A percentile compares a stretch with the other conserved stretches of the same genome.
Conservation (phyloP, 2,329 filamentous ascomycete species). For the Neofusicoccum kwambonambiense region DNA sequence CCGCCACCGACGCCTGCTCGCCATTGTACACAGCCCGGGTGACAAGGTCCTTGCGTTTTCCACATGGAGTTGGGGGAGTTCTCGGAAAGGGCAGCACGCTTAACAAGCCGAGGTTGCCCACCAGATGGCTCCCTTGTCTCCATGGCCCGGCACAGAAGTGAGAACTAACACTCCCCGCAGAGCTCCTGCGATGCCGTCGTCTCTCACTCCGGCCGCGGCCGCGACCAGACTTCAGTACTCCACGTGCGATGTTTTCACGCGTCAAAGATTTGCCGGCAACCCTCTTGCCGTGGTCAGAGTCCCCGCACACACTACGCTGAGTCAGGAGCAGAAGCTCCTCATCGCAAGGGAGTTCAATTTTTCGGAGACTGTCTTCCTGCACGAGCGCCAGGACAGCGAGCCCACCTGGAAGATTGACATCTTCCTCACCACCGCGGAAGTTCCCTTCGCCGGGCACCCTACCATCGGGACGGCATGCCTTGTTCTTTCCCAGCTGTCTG, state of each 20-base stretch:
- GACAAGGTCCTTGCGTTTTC: conserved; percentile 10
- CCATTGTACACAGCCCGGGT: neutral
- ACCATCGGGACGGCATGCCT: conserved; percentile 57
- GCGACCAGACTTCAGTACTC: conserved; percentile 29
- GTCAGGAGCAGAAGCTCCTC: conserved; percentile 52
- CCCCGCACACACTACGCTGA: conserved; percentile 34
- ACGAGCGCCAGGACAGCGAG: conserved; percentile 33
- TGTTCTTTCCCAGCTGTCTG: conserved; percentile 35
- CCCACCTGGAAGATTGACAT: conserved; percentile 51
- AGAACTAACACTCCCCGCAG: neutral
- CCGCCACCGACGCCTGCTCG: neutral
- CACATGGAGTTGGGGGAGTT: conserved; percentile 5
- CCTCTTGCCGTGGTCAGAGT: conserved; percentile 57
- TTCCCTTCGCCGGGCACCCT: conserved; percentile 60
- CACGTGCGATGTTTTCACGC: conserved; percentile 51
- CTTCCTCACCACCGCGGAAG: conserved; percentile 51
- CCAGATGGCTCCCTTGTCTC: neutral
- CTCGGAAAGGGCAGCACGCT: neutral
- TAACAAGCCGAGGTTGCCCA: neutral
- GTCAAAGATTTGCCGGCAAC: conserved; percentile 51
- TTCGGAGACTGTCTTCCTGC: conserved; percentile 58
- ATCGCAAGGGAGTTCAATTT: conserved; percentile 59
- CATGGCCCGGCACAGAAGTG: neutral
- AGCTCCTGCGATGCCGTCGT: neutral
- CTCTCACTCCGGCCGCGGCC: neutral